phyloP scores from a whole-genome alignment of 768 basidiomycete species.

The Suillus subaureus region DNA sequence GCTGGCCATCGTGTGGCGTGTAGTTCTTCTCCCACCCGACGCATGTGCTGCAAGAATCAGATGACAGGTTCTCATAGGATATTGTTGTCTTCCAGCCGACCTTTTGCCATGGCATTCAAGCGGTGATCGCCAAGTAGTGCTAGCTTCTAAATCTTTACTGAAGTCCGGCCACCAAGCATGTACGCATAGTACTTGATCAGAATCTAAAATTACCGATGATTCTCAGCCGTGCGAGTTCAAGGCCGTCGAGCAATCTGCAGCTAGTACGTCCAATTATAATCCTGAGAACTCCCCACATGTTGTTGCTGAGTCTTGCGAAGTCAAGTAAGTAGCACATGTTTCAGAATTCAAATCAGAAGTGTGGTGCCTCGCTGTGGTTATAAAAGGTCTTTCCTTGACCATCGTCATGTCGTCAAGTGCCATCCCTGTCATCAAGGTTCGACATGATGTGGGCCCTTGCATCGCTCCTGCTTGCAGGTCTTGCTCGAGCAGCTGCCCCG shows the following conservation, averaged over 20 bases:
- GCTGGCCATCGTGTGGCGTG: background rate
- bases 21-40: background rate
- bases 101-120: background rate
- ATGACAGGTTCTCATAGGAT: background rate
- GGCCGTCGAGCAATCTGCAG: background rate
- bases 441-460: background rate
- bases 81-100: background rate
- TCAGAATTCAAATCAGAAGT: background rate
- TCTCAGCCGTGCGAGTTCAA: background rate
- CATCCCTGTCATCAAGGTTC: background rate
- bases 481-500: conserved; percentile 17
- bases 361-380: background rate
- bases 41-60: background rate
- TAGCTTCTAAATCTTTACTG: background rate
- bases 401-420: background rate
- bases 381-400: background rate
- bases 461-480: background rate
- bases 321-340: background rate
- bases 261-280: background rate
- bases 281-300: background rate
- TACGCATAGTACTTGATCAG: background rate
- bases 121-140: background rate
- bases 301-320: background rate
- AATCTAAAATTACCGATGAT: background rate
- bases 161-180: background rate